Base-by-base conservation (phyloP, 2,329 filamentous ascomycete species). In the Aspergillus eucalypticola region DNA sequence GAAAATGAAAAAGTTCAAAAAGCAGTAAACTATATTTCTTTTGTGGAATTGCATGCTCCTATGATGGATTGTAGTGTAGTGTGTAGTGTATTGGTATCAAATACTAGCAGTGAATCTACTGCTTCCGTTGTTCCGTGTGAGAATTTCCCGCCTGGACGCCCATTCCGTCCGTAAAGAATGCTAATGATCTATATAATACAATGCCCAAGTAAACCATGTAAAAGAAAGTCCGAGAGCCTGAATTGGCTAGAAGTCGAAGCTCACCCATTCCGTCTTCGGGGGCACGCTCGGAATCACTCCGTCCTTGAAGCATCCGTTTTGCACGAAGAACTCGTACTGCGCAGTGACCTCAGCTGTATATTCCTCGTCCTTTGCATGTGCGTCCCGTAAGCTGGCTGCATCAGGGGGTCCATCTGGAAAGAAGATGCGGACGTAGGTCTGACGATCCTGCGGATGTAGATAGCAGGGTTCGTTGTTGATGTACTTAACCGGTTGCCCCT, bases 261-360 rank as follows among this genome's bases (percentile, higher is more conserved):
- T 76, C 65, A 87, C 88, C 81, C 88, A 94, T 70, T 94, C 91
- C 62, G 86, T 82, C 75, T 88, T 88, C 0, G 93, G 93, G 19
- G 93, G 91, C 49, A 92, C 78, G 67, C 89, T 83, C 0, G 93
- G 93, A 78, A 96, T 89, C 6, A 87, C 69, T 0, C 88, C 89
- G 38, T 86, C 86, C 44, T 84, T 82, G 73, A 96, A 96, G 32
- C 73, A 76, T 0, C 91, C 91, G 19, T 84, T 85, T 64, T 86
- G 81, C 49, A 83, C 79, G 71, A 92, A 87, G 48, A 83, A 81
- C 60, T 81, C 79, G 78, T 93, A 96, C 49, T 86, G 83, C 39
- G 80, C 81, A 69, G 85, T 85, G 41, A 86, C 69, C 62, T 78
- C 76, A 0, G 80, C 78, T 19, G 85, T 83, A 59, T 82, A 83